Evolutionary conservation across 2,329 filamentous ascomycete species (phyloP).

Genomic region (Anthostomella pinea): DNA sequence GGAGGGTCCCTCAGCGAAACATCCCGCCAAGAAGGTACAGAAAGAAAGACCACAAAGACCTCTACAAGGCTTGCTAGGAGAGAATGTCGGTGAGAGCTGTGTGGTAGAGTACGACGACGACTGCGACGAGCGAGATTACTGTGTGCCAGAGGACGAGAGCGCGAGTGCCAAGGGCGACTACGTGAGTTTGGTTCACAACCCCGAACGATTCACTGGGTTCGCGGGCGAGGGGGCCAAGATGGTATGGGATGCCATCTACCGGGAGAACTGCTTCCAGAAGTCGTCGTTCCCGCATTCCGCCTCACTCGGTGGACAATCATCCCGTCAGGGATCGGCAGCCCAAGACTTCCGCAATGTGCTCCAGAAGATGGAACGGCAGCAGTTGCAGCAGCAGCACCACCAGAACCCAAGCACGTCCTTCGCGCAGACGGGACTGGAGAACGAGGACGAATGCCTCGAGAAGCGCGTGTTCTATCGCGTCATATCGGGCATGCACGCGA

Average conservation of each 20-base stretch:
- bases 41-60: slow-evolving; percentile 69
- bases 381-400: slow-evolving; percentile 59
- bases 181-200: slow-evolving; percentile 89
- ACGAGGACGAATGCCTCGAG: slow-evolving; percentile 91
- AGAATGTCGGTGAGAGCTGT: slow-evolving; percentile 88
- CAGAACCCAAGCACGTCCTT: slow-evolving; percentile 54
- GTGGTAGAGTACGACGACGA: slow-evolving; percentile 97
- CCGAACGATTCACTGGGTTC: slow-evolving; percentile 94
- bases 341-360: slow-evolving; percentile 62
- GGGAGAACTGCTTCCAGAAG: slow-evolving; percentile 90
- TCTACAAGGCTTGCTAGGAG: slow-evolving; percentile 77
- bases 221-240: slow-evolving; percentile 78
- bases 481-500: slow-evolving; percentile 96
- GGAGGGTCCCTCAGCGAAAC: slow-evolving; percentile 84
- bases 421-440: slow-evolving; percentile 64
- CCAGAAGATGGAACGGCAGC: slow-evolving; percentile 56
- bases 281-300: slow-evolving; percentile 61
- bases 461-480: slow-evolving; percentile 98
- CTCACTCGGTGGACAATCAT: slow-evolving; percentile 46
- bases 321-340: slow-evolving; percentile 50
- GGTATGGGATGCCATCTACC: slow-evolving; percentile 95
- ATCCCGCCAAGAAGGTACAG: slow-evolving; percentile 75
- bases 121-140: slow-evolving; percentile 95
- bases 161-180: slow-evolving; percentile 88
- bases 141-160: slow-evolving; percentile 91